A percentile compares a stretch with the other conserved stretches of the same genome.
Evolutionary conservation across 1,284 basidiomycete species (phyloP).

Genomic region (Takashimella tepidaria): DNA sequence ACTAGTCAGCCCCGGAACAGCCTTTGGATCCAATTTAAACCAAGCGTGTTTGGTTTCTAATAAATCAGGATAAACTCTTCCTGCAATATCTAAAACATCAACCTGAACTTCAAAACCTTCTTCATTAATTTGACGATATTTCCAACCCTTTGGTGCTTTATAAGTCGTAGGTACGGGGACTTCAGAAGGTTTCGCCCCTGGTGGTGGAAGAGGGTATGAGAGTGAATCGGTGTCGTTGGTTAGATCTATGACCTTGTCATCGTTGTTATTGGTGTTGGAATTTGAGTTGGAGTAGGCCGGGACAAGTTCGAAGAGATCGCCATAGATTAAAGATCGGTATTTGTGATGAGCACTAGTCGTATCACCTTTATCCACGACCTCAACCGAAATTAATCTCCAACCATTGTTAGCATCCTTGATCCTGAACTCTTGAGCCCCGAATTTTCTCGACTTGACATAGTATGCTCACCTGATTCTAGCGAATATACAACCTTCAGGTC

Average conservation of each 20-base stretch:
- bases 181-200: constrained; percentile 6
- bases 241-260: too few relatives aligned
- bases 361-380: constrained; percentile 9
- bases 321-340: constrained; percentile 36
- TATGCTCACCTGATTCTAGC: constrained; percentile 33
- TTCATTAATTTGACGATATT: constrained; percentile 30
- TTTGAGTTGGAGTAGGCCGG: not conserved
- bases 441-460: constrained; percentile 6
- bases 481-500: constrained; percentile 23
- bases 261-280: too few relatives aligned
- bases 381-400: constrained; percentile 26
- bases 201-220: not conserved
- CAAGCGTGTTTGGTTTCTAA: constrained; percentile 15
- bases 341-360: too few relatives aligned
- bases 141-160: constrained; percentile 20
- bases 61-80: constrained; percentile 36
- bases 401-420: not conserved
- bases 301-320: constrained; percentile 33
- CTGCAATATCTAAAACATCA: constrained; percentile 41
- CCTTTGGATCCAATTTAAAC: constrained; percentile 9
- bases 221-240: too few relatives aligned
- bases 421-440: not conserved
- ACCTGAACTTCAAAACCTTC: constrained; percentile 23
- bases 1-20: too few relatives aligned
- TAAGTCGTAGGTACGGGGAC: constrained; percentile 8